These are phyloP conservation scores for Polytrichum formosum DNA, from an alignment of 225 moss, liverwort and hornwort genomes.

Conservation along the genomic window DNA sequence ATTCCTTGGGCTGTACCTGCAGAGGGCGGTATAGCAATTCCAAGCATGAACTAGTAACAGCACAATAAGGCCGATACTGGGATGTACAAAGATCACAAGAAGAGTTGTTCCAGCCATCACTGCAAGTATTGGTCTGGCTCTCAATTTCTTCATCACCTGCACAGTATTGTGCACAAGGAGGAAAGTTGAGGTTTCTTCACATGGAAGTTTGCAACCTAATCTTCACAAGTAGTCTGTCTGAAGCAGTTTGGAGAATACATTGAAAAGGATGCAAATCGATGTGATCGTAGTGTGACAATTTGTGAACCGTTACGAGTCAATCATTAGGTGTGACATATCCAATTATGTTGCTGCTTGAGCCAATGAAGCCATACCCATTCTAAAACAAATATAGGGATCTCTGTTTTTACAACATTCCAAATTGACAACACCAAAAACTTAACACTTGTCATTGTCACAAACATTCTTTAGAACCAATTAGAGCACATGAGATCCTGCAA, in stretches of 20 bases:
- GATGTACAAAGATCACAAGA: constrained; percentile 90
- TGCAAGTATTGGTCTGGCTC: constrained; percentile 68
- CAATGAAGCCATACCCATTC: neutral
- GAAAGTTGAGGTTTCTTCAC: too few species aligned
- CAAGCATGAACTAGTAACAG: constrained; percentile 78
- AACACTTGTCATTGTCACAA: too few species aligned
- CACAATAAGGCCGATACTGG: constrained; percentile 82
- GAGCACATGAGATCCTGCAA: too few species aligned
- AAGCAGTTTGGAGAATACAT: neutral
- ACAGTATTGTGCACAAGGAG: neutral
- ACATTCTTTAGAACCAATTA: too few species aligned
- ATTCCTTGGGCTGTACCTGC: constrained; percentile 46
- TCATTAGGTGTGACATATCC: too few species aligned
- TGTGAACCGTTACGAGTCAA: neutral
- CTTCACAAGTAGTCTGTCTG: neutral
- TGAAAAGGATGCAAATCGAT: neutral
- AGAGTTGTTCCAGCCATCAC: constrained; percentile 67
- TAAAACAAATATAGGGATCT: neutral
- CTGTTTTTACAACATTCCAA: too few species aligned
- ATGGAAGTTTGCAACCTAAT: neutral
- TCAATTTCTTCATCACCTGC: constrained; percentile 78
- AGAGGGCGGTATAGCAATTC: constrained; percentile 85
- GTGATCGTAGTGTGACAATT: too few species aligned
- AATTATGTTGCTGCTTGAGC: neutral
- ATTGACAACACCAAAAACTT: too few species aligned